Evolutionary conservation across 2,329 filamentous ascomycete species (phyloP).

Genomic region (Rhynchosporium graminicola): DNA sequence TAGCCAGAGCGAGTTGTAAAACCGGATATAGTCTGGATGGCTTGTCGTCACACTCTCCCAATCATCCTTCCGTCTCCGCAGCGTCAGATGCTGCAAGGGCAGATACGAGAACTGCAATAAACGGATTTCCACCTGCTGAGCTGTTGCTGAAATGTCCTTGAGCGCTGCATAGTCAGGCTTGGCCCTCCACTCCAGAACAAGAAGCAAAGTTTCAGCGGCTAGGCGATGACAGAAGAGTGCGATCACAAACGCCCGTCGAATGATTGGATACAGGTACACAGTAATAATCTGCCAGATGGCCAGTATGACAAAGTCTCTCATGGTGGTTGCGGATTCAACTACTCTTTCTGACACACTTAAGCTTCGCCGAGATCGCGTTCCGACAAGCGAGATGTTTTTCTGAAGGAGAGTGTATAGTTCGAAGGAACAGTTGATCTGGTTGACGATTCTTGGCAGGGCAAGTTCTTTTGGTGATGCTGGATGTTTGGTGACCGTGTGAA

Average conservation of each 20-base stretch:
- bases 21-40: slow-evolving; percentile 96
- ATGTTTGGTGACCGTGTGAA: slow-evolving; percentile 82
- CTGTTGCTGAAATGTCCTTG: slow-evolving; percentile 94
- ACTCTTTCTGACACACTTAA: slow-evolving; percentile 93
- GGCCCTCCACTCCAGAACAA: slow-evolving; percentile 80
- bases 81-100: slow-evolving; percentile 73
- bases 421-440: slow-evolving; percentile 94
- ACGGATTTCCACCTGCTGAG: slow-evolving; percentile 95
- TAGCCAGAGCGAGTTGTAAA: slow-evolving; percentile 98
- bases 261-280: slow-evolving; percentile 75
- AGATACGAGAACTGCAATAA: slow-evolving; percentile 98
- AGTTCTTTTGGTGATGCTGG: slow-evolving; percentile 79
- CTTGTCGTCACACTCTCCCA: slow-evolving; percentile 96
- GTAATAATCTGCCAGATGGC: slow-evolving; percentile 71
- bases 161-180: slow-evolving; percentile 78
- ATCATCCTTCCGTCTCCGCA: slow-evolving; percentile 85
- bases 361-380: slow-evolving; percentile 76
- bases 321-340: slow-evolving; percentile 86
- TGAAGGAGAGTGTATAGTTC: slow-evolving; percentile 85
- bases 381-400: slow-evolving; percentile 84
- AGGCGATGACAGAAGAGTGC: slow-evolving; percentile 78
- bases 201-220: slow-evolving; percentile 75
- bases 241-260: slow-evolving; percentile 73
- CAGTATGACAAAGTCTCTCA: slow-evolving; percentile 73
- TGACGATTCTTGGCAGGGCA: slow-evolving; percentile 77